Evolutionary conservation across 768 basidiomycete genomes (phyloP).

Genomic region (Naematelia encephala): DNA sequence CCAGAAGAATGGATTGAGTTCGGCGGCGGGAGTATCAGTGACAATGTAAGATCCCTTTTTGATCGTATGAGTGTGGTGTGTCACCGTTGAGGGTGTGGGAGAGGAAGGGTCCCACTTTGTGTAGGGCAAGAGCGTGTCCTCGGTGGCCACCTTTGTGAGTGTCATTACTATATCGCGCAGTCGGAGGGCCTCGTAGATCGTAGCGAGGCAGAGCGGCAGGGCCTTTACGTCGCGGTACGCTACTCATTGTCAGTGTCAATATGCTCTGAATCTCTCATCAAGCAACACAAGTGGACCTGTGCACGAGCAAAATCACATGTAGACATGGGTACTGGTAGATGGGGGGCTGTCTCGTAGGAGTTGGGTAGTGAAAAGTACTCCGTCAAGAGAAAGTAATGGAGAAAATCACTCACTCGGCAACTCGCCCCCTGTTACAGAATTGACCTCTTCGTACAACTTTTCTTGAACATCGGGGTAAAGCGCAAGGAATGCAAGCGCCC

Average conservation of each 20-base stretch:
- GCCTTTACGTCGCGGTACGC: conserved; percentile 24
- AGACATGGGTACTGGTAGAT: too few relatives aligned
- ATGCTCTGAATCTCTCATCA: too few relatives aligned
- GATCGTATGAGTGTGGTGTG: conserved; percentile 15
- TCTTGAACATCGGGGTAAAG: conserved; percentile 44
- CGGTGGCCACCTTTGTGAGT: conserved; percentile 18
- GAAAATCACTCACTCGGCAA: conserved; percentile 22
- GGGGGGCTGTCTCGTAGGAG: too few relatives aligned
- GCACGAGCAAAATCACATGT: too few relatives aligned
- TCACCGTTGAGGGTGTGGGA: background rate
- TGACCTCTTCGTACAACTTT: conserved; percentile 31
- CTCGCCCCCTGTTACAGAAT: conserved; percentile 19
- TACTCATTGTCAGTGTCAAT: conserved; percentile 2
- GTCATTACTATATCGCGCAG: conserved; percentile 29
- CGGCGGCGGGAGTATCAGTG: conserved; percentile 24
- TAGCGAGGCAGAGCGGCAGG: conserved; percentile 20
- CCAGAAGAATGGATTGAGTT: conserved; percentile 25
- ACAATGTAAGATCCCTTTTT: conserved; percentile 26
- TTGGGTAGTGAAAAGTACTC: background rate
- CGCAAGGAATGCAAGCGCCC: conserved; percentile 40
- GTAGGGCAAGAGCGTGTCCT: conserved; percentile 25
- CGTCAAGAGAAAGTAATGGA: background rate
- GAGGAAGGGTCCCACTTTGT: conserved; percentile 26
- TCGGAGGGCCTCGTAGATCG: conserved; percentile 26
- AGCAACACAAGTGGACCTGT: too few relatives aligned